Percentiles rank a stretch among this genome's conserved stretches.
These are phyloP conservation scores for Mycena kentingensis DNA, from an alignment of 768 basidiomycete genomes.

Conservation along the genomic window DNA sequence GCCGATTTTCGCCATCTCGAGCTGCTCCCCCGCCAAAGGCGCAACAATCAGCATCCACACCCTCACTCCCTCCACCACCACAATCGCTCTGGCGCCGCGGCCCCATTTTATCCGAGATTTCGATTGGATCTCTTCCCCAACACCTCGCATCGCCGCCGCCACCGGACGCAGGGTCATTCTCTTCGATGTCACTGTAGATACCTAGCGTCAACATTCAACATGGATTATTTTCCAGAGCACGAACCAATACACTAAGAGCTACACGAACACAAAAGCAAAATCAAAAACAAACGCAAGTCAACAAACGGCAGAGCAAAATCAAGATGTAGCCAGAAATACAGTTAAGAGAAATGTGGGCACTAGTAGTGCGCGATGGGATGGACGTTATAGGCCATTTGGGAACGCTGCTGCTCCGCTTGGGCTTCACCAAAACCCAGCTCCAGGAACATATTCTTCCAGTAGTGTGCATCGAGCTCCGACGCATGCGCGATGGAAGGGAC, in stretches of 20 bases:
- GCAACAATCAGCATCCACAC: conserved; percentile 75
- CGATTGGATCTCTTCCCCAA: conserved; percentile 68
- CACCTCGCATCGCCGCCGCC: conserved; percentile 69
- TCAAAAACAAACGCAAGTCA: too few relatives aligned
- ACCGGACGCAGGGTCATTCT: conserved; percentile 60
- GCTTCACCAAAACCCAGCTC: conserved; percentile 69
- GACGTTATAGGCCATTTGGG: conserved; percentile 26
- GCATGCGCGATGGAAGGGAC: conserved; percentile 43
- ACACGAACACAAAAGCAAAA: too few relatives aligned
- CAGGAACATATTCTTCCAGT: conserved; percentile 75
- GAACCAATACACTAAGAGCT: too few relatives aligned
- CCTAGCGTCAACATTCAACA: conserved; percentile 22
- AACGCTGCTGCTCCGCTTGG: conserved; percentile 9
- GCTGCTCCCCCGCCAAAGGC: conserved; percentile 57
- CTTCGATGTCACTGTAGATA: conserved; percentile 67
- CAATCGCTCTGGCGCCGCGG: conserved; percentile 56
- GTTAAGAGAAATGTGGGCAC: conserved; percentile 21
- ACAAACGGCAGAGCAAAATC: too few relatives aligned
- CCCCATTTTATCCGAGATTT: conserved; percentile 74
- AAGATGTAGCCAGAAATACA: conserved; percentile 25
- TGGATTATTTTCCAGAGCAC: too few relatives aligned
- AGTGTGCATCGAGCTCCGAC: conserved; percentile 64
- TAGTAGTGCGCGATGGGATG: conserved; percentile 36
- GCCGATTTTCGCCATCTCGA: conserved; percentile 77
- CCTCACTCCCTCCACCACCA: conserved; percentile 59